Conservation (phyloP, 257 asterid species). For the Cinchona pubescens region DNA sequence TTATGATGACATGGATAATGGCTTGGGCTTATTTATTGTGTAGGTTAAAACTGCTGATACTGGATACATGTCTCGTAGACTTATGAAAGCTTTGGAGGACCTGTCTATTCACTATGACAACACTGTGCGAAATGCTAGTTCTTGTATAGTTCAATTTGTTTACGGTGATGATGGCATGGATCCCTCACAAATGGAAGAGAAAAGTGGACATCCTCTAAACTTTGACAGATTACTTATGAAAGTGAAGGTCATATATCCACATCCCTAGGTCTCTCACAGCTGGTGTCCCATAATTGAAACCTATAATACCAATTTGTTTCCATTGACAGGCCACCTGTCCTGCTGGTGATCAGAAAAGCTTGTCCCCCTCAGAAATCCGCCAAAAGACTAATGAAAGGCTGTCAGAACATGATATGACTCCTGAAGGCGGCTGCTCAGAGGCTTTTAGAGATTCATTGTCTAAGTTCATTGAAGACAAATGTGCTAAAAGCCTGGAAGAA, state of each 20-base stretch:
- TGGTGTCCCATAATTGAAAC: not conserved
- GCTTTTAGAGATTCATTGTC: slow-evolving; percentile 59
- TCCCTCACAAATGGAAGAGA: slow-evolving; percentile 95
- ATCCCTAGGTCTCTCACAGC: not conserved
- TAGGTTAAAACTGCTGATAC: slow-evolving; percentile 99
- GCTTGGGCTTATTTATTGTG: slow-evolving; percentile 20
- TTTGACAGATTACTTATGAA: slow-evolving; percentile 86
- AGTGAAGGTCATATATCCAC: slow-evolving; percentile 57
- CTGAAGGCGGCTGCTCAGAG: slow-evolving; percentile 48
- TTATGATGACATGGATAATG: too few species aligned
- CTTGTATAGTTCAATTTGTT: slow-evolving; percentile 70
- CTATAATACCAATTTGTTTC: slow-evolving; percentile 10
- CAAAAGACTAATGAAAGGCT: slow-evolving; percentile 44
- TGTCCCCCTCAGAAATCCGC: slow-evolving; percentile 43
- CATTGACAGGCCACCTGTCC: slow-evolving; percentile 88
- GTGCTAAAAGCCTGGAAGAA: slow-evolving; percentile 27
- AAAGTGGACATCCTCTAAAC: slow-evolving; percentile 75
- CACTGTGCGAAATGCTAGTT: slow-evolving; percentile 90
- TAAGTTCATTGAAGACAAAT: slow-evolving; percentile 45
- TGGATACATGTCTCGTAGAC: slow-evolving; percentile 98
- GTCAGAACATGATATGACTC: slow-evolving; percentile 36
- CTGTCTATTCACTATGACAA: slow-evolving; percentile 71
- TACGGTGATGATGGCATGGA: slow-evolving; percentile 99
- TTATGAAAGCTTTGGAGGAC: slow-evolving; percentile 91
- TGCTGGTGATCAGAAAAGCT: slow-evolving; percentile 52